A percentile compares a stretch with the other conserved stretches of the same genome.
phyloP scores from a whole-genome alignment of 345 rosid species.

The Noccaea caerulescens region DNA sequence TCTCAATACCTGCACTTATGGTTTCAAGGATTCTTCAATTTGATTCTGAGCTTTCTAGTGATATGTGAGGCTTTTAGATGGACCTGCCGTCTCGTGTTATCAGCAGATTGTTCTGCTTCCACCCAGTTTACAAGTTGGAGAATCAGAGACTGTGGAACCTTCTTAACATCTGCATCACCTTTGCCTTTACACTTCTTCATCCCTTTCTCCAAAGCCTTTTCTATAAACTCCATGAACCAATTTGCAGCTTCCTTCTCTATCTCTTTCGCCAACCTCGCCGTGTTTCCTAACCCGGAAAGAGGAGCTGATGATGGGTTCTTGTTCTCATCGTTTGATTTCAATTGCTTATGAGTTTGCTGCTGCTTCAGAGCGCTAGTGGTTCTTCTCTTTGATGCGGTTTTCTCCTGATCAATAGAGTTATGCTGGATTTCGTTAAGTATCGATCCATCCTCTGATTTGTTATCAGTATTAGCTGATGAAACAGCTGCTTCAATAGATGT shows the following conservation, averaged over 20 bases:
- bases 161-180: constrained; percentile 53
- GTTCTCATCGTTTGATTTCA: constrained; percentile 77
- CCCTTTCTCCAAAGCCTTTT: constrained; percentile 77
- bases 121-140: constrained; percentile 86
- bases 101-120: constrained; percentile 71
- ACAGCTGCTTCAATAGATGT: constrained; percentile 71
- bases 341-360: constrained; percentile 42
- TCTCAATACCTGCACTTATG: not conserved
- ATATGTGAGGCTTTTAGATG: constrained; percentile 83
- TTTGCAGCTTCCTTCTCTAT: constrained; percentile 81
- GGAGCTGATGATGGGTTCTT: constrained; percentile 53
- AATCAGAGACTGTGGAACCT: constrained; percentile 76
- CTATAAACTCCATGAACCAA: constrained; percentile 95
- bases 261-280: constrained; percentile 68
- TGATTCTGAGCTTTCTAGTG: constrained; percentile 81
- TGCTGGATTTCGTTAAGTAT: constrained; percentile 59
- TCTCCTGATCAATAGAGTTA: constrained; percentile 58
- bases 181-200: constrained; percentile 66
- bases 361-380: constrained; percentile 44
- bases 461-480: constrained; percentile 44
- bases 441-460: constrained; percentile 48
- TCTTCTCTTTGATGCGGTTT: constrained; percentile 55
- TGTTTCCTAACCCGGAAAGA: constrained; percentile 52
- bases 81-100: constrained; percentile 56
- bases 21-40: constrained; percentile 67